Conservation (phyloP, 1,139 yeast genomes). For the Spathaspora jeffriesii region DNA sequence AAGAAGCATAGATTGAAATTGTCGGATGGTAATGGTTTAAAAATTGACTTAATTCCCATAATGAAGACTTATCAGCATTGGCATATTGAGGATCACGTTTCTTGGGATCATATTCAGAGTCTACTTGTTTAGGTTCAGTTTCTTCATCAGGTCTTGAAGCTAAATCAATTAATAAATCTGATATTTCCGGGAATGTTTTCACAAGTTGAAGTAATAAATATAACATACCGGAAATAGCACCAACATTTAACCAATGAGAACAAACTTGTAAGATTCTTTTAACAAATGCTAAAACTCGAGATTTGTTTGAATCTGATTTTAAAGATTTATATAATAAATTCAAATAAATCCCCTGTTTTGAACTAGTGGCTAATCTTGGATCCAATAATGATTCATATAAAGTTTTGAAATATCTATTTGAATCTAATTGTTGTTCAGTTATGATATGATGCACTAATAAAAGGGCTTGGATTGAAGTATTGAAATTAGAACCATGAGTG, state of each 20-base stretch:
- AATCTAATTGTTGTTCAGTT: constrained; percentile 52
- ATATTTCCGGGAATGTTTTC: constrained; percentile 42
- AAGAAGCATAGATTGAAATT: constrained; percentile 75
- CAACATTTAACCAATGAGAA: constrained; percentile 83
- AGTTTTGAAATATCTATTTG: constrained; percentile 84
- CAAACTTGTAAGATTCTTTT: constrained; percentile 89
- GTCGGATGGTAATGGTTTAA: constrained; percentile 91
- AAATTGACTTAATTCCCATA: constrained; percentile 86
- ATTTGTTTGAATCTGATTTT: constrained; percentile 64
- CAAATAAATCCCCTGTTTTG: constrained; percentile 88
- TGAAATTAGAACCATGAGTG: constrained; percentile 93
- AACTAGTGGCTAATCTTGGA: constrained; percentile 76
- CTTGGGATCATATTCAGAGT: constrained; percentile 69
- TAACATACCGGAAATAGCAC: constrained; percentile 89
- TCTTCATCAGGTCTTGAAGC: constrained; percentile 39
- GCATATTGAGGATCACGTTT: constrained; percentile 92
- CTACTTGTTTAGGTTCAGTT: constrained; percentile 9
- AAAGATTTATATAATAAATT: constrained; percentile 84
- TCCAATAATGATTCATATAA: constrained; percentile 89
- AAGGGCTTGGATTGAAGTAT: constrained; percentile 92
- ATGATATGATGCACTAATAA: constrained; percentile 80
- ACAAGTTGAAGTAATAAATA: constrained; percentile 69
- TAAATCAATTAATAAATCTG: constrained; percentile 42
- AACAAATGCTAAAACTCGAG: constrained; percentile 84
- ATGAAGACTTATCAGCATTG: constrained; percentile 73